Base-by-base conservation (phyloP, 1,284 basidiomycete species). In the Somion occarium region DNA sequence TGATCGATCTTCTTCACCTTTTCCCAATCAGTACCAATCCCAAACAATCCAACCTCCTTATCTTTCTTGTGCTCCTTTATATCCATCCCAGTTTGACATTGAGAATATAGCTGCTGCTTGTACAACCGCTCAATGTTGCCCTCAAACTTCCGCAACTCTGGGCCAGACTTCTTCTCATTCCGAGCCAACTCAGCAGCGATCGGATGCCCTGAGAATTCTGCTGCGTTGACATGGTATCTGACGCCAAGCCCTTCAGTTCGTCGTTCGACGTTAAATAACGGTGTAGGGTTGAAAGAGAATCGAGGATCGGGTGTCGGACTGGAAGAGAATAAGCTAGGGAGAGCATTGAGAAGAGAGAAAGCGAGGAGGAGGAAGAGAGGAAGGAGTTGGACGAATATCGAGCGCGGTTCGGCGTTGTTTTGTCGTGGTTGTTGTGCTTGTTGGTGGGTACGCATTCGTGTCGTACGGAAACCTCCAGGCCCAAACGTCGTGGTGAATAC, bases 11-110 rank as follows among this genome's bases (percentile, higher is more conserved):
- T 65, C 65, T 73, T 74, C 51, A 93, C 85, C 69, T 91, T 91
- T 43, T 91, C 86, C 85, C 89, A 92, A 65, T 97, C 88, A 18
- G 91, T 88, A 19, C 91, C 89, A 53, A 94, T 73, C 1, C 93
- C 94, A 64, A 97, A 93, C 59, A 96, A 71, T 2, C 93, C 94
- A 47, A 90, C 71, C 58, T 92, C 87, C 3, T 80, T 75, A 44
- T 92, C 85, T 61, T 87, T 85, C 54, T 75, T 71, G 52, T 82
- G 79, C 59, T 85, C 74, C 61, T 83, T 83, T 54, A 71, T 66
- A 55, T 89, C 82, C 50, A 82, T 54, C 43, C 82, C 82, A 4
- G 69, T 69, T 61, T 87, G 81, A 67, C 94, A 96, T 55, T 82
- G 73, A 26, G 73, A 63, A 61, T 87, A 89, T 48, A 93, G 69